Evolutionary conservation across 352 stramenopile genomes (phyloP).

Genomic region (Phytophthora sansomeana): DNA sequence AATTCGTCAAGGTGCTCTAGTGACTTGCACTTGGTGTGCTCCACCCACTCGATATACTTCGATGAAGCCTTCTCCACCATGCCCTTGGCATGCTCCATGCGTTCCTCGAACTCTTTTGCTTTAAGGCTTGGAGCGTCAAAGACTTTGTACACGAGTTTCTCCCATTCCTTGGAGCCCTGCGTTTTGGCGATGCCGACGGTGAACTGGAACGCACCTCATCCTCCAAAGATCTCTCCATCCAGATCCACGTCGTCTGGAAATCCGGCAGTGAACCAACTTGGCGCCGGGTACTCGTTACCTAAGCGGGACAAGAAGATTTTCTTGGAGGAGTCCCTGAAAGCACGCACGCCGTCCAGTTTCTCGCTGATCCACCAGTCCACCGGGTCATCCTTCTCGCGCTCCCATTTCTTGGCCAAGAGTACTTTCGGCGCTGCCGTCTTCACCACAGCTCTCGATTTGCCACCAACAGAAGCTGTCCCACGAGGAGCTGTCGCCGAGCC

Average conservation of each 20-base stretch:
- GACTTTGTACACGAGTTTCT: conserved; percentile 72
- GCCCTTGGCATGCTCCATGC: conserved; percentile 47
- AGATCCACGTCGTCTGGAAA: conserved; percentile 69
- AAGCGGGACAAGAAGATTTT: conserved; percentile 66
- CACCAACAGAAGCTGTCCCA: conserved; percentile 6
- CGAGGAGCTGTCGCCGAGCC: conserved; percentile 33
- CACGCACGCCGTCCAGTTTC: conserved; percentile 79
- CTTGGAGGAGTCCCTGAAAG: conserved; percentile 64
- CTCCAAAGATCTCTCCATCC: conserved; percentile 80
- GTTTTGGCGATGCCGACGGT: conserved; percentile 76
- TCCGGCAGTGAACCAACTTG: conserved; percentile 60
- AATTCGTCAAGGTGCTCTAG: conserved; percentile 57
- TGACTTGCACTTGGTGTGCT: conserved; percentile 65
- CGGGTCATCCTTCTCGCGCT: conserved; percentile 65
- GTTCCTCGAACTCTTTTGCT: conserved; percentile 65
- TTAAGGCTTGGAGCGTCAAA: conserved; percentile 66
- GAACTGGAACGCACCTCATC: conserved; percentile 67
- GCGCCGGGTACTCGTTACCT: conserved; percentile 71
- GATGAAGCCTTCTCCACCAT: conserved; percentile 39
- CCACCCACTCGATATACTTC: conserved; percentile 65
- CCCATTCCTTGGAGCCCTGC: conserved; percentile 58
- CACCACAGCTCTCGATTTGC: conserved; percentile 25
- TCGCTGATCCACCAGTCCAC: conserved; percentile 79
- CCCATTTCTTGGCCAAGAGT: conserved; percentile 74
- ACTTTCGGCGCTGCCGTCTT: conserved; percentile 56